phyloP scores from a whole-genome alignment of 2,329 filamentous ascomycete genomes.

The Sordariomycetes sp. region DNA sequence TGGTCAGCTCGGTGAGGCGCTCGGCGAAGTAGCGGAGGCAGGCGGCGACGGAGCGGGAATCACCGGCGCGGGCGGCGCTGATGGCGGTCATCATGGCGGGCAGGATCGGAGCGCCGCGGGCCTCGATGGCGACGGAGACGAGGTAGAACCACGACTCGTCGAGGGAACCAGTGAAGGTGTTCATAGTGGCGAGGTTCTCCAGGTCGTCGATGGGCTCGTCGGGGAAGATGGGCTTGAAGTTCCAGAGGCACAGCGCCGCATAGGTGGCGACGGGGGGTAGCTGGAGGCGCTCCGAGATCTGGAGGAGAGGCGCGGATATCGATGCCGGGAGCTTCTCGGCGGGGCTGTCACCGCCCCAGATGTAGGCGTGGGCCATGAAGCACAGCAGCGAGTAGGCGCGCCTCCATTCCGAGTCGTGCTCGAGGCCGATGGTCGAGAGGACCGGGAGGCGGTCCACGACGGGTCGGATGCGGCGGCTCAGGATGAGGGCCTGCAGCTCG shows the following conservation, averaged over 20 bases:
- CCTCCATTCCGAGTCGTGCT: conserved; percentile 82
- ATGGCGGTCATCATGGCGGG: conserved; percentile 85
- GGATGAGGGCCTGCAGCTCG: conserved; percentile 78
- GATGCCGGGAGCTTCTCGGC: conserved; percentile 68
- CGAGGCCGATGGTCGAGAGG: conserved; percentile 71
- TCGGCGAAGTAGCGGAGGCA: conserved; percentile 79
- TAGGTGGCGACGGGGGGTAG: conserved; percentile 91
- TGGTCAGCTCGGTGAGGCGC: conserved; percentile 72
- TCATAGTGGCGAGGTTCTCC: conserved; percentile 78
- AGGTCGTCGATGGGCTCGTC: conserved; percentile 73
- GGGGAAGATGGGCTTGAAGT: conserved; percentile 85
- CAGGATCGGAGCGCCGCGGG: conserved; percentile 76
- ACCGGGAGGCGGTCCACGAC: conserved; percentile 74
- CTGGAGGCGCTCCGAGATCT: conserved; percentile 68
- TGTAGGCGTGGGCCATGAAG: conserved; percentile 90
- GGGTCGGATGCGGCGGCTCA: conserved; percentile 72
- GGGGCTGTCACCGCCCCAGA: conserved; percentile 86
- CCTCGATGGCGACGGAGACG: conserved; percentile 90
- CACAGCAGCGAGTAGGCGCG: conserved; percentile 82
- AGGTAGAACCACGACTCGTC: conserved; percentile 99
- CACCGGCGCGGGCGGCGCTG: conserved; percentile 59
- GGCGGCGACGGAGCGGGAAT: conserved; percentile 60
- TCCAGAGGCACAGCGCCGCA: conserved; percentile 87
- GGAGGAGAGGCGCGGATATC: conserved; percentile 72
- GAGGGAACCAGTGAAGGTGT: conserved; percentile 85